Evolutionary conservation across 495 filamentous ascomycete genomes (phyloP), one percentile per base, ranked within the genome.

Genomic region (Hyaloscypha finlandica): DNA sequence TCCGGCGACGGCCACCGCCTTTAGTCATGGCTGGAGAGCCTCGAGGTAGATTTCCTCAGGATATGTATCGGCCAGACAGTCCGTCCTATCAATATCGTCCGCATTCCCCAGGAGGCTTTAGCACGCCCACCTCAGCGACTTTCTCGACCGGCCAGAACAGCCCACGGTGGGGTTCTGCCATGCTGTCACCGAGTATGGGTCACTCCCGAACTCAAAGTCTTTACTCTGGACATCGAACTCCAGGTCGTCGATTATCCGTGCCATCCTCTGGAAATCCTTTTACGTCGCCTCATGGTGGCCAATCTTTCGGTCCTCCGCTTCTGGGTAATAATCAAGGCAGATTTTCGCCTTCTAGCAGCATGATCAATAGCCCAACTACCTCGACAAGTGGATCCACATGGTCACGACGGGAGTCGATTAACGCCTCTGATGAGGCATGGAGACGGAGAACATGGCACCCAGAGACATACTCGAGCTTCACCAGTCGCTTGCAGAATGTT

Each of bases 381-480:
- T 88, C 88, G 4, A 83, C 83, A 9, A 71, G 45, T 30, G 69
- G 72, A 8, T 89, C 90, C 54, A 82, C 83, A 8, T 83, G 85
- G 68, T 84, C 88, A 4, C 82, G 90, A 48, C 82, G 89, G 37
- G 91, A 96, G 53, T 86, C 86, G 1, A 81, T 86, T 5, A 81
- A 77, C 71, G 80, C 84, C 2, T 80, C 86, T 3, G 92, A 94
- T 66, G 88, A 91, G 29, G 90, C 93, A 58, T 88, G 88, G 85
- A 87, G 92, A 67, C 80, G 93, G 65, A 83, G 92, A 57, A 97
- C 93, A 8, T 97, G 93, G 93, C 93, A 97, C 79, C 92, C 92
- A 4, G 90, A 91, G 31, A 90, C 88, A 6, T 56, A 70, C 0
- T 89, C 89, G 39, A 42, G 53, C 30, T 37, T 53, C 25, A 48